These are phyloP conservation scores for Colletotrichum sp. DNA, from an alignment of 2,329 filamentous ascomycete species.

Conservation along the genomic window DNA sequence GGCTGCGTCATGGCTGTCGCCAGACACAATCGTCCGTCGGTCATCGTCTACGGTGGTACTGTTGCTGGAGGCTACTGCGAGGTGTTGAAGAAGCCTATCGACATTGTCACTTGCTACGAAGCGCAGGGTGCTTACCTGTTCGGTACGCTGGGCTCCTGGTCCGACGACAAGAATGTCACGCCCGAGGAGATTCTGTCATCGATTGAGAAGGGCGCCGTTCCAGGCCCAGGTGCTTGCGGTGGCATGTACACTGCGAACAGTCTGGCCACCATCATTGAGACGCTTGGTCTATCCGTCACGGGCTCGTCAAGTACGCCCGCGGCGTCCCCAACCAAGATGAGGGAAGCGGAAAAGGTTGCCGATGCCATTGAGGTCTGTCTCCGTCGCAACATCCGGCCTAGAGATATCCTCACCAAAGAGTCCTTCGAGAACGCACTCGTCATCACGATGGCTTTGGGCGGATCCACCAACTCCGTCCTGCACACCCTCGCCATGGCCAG, in stretches of 20 bases:
- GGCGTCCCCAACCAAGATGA: constrained; percentile 78
- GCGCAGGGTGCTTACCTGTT: constrained; percentile 84
- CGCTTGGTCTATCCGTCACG: constrained; percentile 82
- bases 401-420: constrained; percentile 78
- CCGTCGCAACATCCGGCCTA: constrained; percentile 80
- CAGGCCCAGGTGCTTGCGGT: constrained; percentile 69
- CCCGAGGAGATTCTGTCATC: constrained; percentile 63
- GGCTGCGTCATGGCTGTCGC: constrained; percentile 90
- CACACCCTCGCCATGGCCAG: constrained; percentile 92
- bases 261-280: constrained; percentile 90
- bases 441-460: constrained; percentile 88
- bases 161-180: constrained; percentile 73
- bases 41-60: constrained; percentile 95
- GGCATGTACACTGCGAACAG: constrained; percentile 96
- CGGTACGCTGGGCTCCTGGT: constrained; percentile 64
- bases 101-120: constrained; percentile 89
- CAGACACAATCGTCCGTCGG: constrained; percentile 88
- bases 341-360: constrained; percentile 83
- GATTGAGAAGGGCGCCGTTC: constrained; percentile 77
- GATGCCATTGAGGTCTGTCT: constrained; percentile 80
- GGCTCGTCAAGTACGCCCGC: constrained; percentile 86
- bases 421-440: constrained; percentile 89
- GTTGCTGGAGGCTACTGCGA: constrained; percentile 84
- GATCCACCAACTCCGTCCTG: constrained; percentile 86
- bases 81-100: constrained; percentile 78